Percentiles rank a stretch among this genome's conserved stretches.
These are phyloP conservation scores for Echeveria elegans DNA, from an alignment of 164 flowering plant species.

Conservation along the genomic window DNA sequence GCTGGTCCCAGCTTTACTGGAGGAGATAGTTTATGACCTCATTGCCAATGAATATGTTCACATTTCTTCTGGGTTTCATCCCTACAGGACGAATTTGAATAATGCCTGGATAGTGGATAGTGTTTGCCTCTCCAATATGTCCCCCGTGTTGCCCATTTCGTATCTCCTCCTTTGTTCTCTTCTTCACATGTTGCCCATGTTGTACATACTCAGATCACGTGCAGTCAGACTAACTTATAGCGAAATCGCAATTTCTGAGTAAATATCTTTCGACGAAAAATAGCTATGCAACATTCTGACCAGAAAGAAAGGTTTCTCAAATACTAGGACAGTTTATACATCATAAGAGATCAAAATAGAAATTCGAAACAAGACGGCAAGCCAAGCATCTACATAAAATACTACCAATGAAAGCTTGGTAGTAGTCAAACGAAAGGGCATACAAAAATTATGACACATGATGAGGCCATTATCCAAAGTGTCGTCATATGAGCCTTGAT, in stretches of 20 bases:
- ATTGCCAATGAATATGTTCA: not conserved
- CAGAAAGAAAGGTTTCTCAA: too few relatives aligned
- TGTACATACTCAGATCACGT: too few relatives aligned
- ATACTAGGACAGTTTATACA: not conserved
- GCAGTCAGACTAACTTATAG: too few relatives aligned
- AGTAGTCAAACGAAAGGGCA: not conserved
- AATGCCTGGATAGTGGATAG: not conserved
- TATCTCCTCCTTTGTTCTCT: not conserved
- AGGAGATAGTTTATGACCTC: not conserved
- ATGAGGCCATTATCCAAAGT: not conserved
- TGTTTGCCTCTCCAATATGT: not conserved
- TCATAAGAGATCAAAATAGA: not conserved
- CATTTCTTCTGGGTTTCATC: not conserved
- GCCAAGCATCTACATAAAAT: not conserved
- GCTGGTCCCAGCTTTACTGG: not conserved
- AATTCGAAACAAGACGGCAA: not conserved
- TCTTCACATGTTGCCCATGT: not conserved
- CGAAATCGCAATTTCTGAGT: too few relatives aligned
- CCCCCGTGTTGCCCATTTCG: not conserved
- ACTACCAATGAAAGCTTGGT: not conserved
- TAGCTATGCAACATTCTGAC: too few relatives aligned
- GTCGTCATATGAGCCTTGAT: constrained; percentile 34
- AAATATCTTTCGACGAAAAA: too few relatives aligned
- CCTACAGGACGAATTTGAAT: not conserved
- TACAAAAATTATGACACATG: not conserved